These are phyloP conservation scores for Aphanomyces stellatus DNA, from an alignment of 352 stramenopile species.

Conservation along the genomic window DNA sequence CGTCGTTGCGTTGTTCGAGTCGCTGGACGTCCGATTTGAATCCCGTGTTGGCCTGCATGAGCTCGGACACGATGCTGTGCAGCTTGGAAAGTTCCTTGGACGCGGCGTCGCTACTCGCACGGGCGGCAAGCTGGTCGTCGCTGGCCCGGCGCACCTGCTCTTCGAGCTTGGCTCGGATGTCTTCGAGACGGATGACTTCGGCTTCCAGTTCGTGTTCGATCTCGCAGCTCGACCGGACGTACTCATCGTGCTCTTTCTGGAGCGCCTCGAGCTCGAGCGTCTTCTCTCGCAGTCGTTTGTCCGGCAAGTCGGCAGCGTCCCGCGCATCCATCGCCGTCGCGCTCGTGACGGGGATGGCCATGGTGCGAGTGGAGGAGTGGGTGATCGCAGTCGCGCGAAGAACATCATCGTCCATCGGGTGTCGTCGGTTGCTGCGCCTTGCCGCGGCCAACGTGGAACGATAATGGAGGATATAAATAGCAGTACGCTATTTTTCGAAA, in stretches of 20 bases:
- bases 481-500: no score
- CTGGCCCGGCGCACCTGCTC: slow-evolving; percentile 22
- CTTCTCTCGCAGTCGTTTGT: background rate
- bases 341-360: no score
- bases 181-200: slow-evolving; percentile 49
- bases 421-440: no score
- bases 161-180: slow-evolving; percentile 27
- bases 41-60: slow-evolving; percentile 30
- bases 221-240: slow-evolving; percentile 62
- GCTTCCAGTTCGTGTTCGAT: slow-evolving; percentile 63
- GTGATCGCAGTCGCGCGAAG: no score
- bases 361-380: no score
- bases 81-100: slow-evolving; percentile 23
- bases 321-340: background rate
- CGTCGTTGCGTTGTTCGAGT: slow-evolving; percentile 60
- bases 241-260: slow-evolving; percentile 60
- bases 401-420: no score
- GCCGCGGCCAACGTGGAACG: no score
- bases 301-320: background rate
- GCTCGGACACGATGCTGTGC: slow-evolving; percentile 25
- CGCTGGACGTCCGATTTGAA: slow-evolving; percentile 63
- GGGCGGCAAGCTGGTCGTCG: slow-evolving; percentile 26
- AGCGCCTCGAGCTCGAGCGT: slow-evolving; percentile 30
- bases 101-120: slow-evolving; percentile 20
- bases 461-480: background rate